Base-by-base conservation (phyloP, 805 yeast species). In the Kodamaea lidongshanica region DNA sequence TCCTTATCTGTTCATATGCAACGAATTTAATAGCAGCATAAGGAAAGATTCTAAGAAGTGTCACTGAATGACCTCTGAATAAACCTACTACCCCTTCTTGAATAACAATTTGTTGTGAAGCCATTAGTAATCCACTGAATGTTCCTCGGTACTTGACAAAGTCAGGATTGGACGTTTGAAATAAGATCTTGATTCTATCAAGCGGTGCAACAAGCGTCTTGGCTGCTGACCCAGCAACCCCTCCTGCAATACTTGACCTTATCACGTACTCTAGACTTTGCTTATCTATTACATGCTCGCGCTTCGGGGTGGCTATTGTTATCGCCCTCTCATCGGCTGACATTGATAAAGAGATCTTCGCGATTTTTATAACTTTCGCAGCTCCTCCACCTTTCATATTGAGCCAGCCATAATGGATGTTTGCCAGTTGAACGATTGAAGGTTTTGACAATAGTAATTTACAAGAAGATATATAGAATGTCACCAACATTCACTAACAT, bases 21-120 rank as follows among this genome's bases (percentile, higher is more conserved):
- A 92, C 95, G 55, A 89, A 92, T 54, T 92, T 92, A 48, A 92
- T 83, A 7, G 96, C 95, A 4, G 98, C 96, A 54, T 92, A 92
- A 1, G 98, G 98, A 54, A 92, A 89, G 3, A 92, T 85, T 39
- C 98, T 68, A 24, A 88, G 55, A 29, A 92, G 61, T 0, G 98
- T 92, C 1, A 94, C 96, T 4, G 95, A 84, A 54, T 92, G 98
- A 23, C 98, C 98, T 48, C 89, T 95, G 52, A 77, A 89, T 32
- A 92, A 72, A 2, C 98, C 98, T 24, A 61, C 39, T 1, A 77
- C 27, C 11, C 97, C 97, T 52, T 86, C 92, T 29, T 61, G 65
- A 6, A 44, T 33, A 59, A 74, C 74, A 15, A 92, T 88, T 34
- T 73, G 69, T 19, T 59, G 58, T 0, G 80, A 80, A 0, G 98